Evolutionary conservation across 495 filamentous ascomycete species (phyloP).

Genomic region (Aeminium ludgeri): DNA sequence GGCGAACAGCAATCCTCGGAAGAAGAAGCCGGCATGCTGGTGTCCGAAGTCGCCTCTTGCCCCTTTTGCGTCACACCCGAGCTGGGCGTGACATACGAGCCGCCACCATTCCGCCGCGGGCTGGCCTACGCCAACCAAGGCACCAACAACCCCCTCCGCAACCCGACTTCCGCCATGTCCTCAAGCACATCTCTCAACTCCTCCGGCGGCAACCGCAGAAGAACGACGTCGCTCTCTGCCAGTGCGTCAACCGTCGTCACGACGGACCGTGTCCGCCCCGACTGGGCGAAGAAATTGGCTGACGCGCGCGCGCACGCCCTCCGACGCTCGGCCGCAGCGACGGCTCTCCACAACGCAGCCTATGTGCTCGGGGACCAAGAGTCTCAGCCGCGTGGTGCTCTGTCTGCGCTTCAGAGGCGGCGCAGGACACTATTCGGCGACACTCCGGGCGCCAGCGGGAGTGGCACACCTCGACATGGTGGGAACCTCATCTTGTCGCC

Average conservation of each 20-base stretch:
- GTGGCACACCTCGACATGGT: conserved; percentile 20
- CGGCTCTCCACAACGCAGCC: conserved; percentile 84
- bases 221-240: conserved; percentile 70
- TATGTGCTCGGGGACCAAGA: conserved; percentile 65
- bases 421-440: conserved; percentile 26
- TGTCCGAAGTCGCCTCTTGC: conserved; percentile 84
- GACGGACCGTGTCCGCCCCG: conserved; percentile 78
- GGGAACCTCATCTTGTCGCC: conserved; percentile 1
- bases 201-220: conserved; percentile 35
- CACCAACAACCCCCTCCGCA: conserved; percentile 27
- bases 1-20: conserved; percentile 17
- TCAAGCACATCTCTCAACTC: conserved; percentile 46
- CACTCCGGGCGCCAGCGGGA: conserved; percentile 23
- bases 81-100: conserved; percentile 82
- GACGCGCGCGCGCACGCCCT: conserved; percentile 70
- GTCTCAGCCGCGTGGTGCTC: conserved; percentile 28
- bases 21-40: conserved; percentile 46
- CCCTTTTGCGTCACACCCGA: conserved; percentile 92
- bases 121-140: conserved; percentile 46
- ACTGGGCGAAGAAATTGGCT: conserved; percentile 82
- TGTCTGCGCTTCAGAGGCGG: conserved; percentile 28
- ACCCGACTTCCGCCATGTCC: conserved; percentile 53
- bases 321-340: conserved; percentile 78
- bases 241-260: conserved; percentile 69
- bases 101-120: conserved; percentile 76